Evolutionary conservation across 306 rosid genomes (phyloP), one percentile per base, ranked within the genome.

Genomic region (Rosa persica): DNA sequence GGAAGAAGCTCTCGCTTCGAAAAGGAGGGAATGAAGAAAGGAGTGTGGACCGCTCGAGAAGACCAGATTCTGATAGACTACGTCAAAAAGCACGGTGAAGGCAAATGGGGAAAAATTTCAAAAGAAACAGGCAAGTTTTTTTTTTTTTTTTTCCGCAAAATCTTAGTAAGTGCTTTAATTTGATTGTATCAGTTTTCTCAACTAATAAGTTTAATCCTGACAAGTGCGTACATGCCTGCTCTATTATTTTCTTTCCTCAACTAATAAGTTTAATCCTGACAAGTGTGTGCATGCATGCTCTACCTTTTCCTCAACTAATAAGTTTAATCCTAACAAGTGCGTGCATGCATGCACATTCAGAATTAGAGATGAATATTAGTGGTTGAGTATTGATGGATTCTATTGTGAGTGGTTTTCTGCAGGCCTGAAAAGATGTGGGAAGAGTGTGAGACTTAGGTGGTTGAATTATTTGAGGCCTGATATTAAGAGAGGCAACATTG

Each of bases 81-180:
- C 55, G 73, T 85, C 76, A 76, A 15, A n/a, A 22, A 8, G 12
- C 84, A 85, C 46, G 91, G 89, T 1, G 83, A 85, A 83, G 87
- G 91, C 36, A 83, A 79, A 61, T 88, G 91, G 89, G 51, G 60
- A n/a, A 77, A 79, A 46, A 44, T 81, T 47, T 79, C 91, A n/a
- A 83, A 71, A 48, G 79, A 79, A 74, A 81, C 88, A 65, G 89
- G 91, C 77, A 17, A 60, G 70, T 44, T 34, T 10, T 13, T 22
- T n/a, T 30, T 30, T 30, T 30, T 30, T 30, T 30, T 30, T 30
- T 30, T 30, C 1, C 8, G 34, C 15, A 22, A n/a, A 9, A 8
- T 11, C 5, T 9, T 22, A 57, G 11, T 13, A 22, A 22, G 19
- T 12, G 9, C 23, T 74, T 40, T 5, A 12, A 7, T 12, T 25